Conservation (phyloP, 164 flowering plant genomes). For the Malania oleifera region DNA sequence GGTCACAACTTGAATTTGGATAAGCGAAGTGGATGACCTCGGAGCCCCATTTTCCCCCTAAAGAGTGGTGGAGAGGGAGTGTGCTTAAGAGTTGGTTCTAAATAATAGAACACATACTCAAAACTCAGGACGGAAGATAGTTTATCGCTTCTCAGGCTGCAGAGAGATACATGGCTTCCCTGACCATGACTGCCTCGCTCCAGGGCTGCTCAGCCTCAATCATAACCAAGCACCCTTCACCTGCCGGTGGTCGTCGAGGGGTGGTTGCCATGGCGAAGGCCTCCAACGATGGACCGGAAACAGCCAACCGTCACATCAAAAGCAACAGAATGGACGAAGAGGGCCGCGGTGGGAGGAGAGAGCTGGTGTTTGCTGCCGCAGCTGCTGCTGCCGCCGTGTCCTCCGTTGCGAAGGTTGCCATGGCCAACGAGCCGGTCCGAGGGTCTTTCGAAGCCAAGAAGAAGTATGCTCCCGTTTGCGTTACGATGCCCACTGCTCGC, state of each 20-base stretch:
- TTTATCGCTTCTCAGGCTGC: no score
- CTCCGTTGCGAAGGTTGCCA: slow-evolving; percentile 38
- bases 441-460: slow-evolving; percentile 70
- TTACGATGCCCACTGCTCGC: slow-evolving; percentile 85
- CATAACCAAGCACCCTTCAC: slow-evolving; percentile 20
- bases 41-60: no score
- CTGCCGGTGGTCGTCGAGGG: slow-evolving; percentile 13
- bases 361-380: slow-evolving; percentile 62
- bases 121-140: no score
- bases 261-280: slow-evolving; percentile 41
- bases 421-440: slow-evolving; percentile 55
- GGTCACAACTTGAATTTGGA: slow-evolving; percentile 18
- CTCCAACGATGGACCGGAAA: slow-evolving; percentile 20
- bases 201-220: slow-evolving; percentile 27
- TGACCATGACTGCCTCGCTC: slow-evolving; percentile 63
- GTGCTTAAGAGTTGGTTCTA: no score
- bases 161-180: slow-evolving; percentile 67
- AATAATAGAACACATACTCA: no score
- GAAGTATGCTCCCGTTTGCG: slow-evolving; percentile 73
- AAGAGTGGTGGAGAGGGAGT: no score
- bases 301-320: slow-evolving; percentile 8
- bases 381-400: slow-evolving; percentile 59
- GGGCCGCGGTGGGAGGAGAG: slow-evolving; percentile 53
- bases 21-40: slow-evolving; percentile 34
- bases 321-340: slow-evolving; percentile 19